Evolutionary conservation across 805 yeast genomes (phyloP), one percentile per base, ranked within the genome.

Genomic region (Wickerhamiella occidentalis): DNA sequence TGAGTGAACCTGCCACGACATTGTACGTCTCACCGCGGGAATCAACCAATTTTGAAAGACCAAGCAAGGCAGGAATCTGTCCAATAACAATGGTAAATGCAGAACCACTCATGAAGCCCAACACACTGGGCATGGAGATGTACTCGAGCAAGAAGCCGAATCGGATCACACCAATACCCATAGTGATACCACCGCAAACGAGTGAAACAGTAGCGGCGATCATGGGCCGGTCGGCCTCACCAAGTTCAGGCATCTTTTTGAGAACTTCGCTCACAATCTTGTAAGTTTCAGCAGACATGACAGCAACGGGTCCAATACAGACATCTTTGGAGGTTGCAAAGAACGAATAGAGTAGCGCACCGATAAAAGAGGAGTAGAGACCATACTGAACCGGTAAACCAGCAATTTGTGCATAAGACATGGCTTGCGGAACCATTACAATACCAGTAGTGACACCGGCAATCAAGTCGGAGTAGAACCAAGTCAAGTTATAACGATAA

Each of bases 281-380:
- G 45, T 88, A 80, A 30, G 85, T 86, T 63, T 86, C 88, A 55
- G 78, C 64, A 13, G 94, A 83, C 95, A 88, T 87, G 51, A 88
- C 96, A 11, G 96, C 96, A 33, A 88, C 96, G 9, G 96, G 96
- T 23, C 96, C 96, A 58, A 88, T 87, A 53, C 94, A 82, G 35
- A 88, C 95, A 71, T 88, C 96, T 65, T 88, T 88, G 21, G 94
- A 83, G 12, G 96, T 88, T 12, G 96, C 96, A 67, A 88, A 88
- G 59, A 88, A 75, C 45, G 94, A 82, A 65, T 88, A 88, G 47
- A 83, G 77, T 60, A 86, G 75, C 11, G 87, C 94, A 61, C 96
- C 96, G 43, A 88, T 80, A 60, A 88, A 88, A 0, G 94, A 84
- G 12, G 96, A 85, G 66, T 88, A 88, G 43, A 88, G 74, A 45